These are phyloP conservation scores for Cucurbita moschata DNA, from an alignment of 306 rosid genomes.

Conservation along the genomic window DNA sequence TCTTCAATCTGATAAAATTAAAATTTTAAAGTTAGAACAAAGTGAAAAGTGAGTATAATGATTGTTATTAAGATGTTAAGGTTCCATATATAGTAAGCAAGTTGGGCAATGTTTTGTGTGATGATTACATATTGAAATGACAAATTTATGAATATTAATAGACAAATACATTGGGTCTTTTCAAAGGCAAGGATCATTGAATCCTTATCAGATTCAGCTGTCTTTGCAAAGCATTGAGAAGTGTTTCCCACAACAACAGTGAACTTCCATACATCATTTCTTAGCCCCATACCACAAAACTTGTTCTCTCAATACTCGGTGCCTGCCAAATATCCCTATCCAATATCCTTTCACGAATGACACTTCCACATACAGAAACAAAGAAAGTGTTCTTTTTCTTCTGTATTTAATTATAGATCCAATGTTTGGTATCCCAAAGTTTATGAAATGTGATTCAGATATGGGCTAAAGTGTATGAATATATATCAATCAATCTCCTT, in stretches of 20 bases:
- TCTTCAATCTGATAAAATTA: not conserved
- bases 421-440: not conserved
- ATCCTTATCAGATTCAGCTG: not conserved
- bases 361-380: not conserved
- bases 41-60: not conserved
- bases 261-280: not conserved
- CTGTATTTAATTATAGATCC: not conserved
- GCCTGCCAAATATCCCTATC: not conserved
- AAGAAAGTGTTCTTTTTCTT: too few species aligned
- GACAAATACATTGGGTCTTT: conserved; percentile 4
- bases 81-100: not conserved
- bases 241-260: conserved; percentile 10
- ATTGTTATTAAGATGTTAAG: conserved; percentile 5
- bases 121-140: not conserved
- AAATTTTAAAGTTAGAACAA: not conserved
- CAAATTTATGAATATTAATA: not conserved
- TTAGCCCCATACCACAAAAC: not conserved
- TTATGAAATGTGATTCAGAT: not conserved
- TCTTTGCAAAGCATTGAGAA: conserved; percentile 8
- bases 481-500: not conserved
- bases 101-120: not conserved
- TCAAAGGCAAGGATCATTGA: not conserved
- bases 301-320: not conserved
- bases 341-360: not conserved
- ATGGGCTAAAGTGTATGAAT: not conserved